These are phyloP conservation scores for Brassica rapa DNA, from an alignment of 345 rosid genomes.

Conservation along the genomic window DNA sequence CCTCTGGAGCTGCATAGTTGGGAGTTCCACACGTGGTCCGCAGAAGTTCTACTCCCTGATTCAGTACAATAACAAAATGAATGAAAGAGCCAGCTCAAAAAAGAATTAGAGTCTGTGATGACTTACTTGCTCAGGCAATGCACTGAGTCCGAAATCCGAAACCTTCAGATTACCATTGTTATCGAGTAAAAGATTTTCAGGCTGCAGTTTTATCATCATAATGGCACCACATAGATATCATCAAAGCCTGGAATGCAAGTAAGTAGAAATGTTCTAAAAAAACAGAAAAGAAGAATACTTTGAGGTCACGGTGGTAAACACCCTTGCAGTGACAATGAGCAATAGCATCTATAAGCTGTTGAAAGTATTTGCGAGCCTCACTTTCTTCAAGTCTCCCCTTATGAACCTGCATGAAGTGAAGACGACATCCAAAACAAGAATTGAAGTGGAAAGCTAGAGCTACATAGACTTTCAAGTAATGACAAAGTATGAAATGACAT, in stretches of 20 bases:
- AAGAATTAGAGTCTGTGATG: background rate
- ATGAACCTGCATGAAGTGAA: conserved; percentile 54
- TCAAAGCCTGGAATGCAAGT: conserved; percentile 26
- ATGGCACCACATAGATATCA: background rate
- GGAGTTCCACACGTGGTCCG: conserved; percentile 98
- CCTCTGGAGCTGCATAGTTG: conserved; percentile 98
- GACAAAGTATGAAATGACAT: conserved; percentile 33
- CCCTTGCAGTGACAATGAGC: conserved; percentile 85
- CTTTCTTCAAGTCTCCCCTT: conserved; percentile 67
- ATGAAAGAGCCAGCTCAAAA: conserved; percentile 6
- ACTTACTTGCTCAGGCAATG: conserved; percentile 88
- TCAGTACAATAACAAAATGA: conserved; percentile 29
- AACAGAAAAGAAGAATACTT: conserved; percentile 45
- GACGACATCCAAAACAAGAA: background rate
- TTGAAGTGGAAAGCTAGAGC: background rate
- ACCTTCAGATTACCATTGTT: conserved; percentile 76
- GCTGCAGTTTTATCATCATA: conserved; percentile 49
- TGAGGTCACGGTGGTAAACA: conserved; percentile 91
- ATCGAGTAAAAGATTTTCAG: conserved; percentile 86
- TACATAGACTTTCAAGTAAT: background rate
- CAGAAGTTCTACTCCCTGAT: conserved; percentile 89
- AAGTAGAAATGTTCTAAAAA: background rate
- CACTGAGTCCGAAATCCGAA: conserved; percentile 97
- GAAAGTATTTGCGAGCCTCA: conserved; percentile 79
- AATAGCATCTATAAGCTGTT: conserved; percentile 90